Percentiles rank a stretch among this genome's conserved stretches.
Evolutionary conservation across 176 grass and related monocot genomes (phyloP).

Genomic region (Zea luxurians): DNA sequence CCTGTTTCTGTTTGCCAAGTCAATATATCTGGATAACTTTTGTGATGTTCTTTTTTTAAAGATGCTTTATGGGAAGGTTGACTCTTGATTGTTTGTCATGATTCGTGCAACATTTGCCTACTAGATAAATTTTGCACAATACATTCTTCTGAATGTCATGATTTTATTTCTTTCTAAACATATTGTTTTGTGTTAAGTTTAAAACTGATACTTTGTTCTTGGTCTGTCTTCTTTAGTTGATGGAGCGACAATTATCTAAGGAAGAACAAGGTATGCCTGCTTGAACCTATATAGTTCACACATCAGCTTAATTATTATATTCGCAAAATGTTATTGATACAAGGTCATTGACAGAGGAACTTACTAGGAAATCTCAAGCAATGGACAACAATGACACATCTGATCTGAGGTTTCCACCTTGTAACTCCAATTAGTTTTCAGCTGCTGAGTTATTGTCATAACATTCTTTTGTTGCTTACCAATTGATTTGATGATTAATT

Average conservation of each 20-base stretch:
- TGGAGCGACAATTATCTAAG: conserved; percentile 80
- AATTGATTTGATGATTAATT: conserved; percentile 13
- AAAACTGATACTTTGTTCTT: conserved; percentile 42
- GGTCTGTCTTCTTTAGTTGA: conserved; percentile 57
- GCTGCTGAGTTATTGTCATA: background rate
- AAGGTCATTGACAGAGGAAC: conserved; percentile 54
- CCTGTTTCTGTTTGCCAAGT: background rate
- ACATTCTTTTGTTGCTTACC: conserved; percentile 7
- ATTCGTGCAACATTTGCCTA: conserved; percentile 18
- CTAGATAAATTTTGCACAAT: background rate
- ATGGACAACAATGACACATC: conserved; percentile 69
- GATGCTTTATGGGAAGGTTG: background rate
- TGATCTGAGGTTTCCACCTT: conserved; percentile 67
- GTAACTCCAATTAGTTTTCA: conserved; percentile 23
- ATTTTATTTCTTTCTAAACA: background rate
- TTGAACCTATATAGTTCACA: conserved; percentile 23
- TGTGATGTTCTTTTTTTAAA: background rate
- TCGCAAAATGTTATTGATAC: conserved; percentile 35
- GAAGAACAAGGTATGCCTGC: conserved; percentile 75
- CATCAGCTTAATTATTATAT: conserved; percentile 29
- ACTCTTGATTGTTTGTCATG: background rate
- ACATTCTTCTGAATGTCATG: conserved; percentile 11
- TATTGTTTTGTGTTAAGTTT: conserved; percentile 5
- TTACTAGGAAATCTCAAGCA: conserved; percentile 71
- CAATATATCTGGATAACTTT: conserved; percentile 22